phyloP scores from a whole-genome alignment of 106 monocot genomes.

The Hemerocallis citrina region DNA sequence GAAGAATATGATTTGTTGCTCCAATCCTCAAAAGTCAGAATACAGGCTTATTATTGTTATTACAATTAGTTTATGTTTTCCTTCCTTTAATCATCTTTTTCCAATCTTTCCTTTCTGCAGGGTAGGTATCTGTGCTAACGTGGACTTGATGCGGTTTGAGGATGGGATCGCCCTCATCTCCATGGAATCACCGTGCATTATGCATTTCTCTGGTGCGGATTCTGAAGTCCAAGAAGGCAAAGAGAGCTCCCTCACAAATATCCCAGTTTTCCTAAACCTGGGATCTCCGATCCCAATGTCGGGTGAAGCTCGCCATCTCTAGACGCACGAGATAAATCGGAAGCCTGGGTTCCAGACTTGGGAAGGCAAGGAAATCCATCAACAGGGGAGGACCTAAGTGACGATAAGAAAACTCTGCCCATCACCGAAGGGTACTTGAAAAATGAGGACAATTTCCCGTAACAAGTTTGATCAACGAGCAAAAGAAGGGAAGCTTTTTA shows the following conservation, averaged over 20 bases:
- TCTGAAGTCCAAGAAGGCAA: not conserved
- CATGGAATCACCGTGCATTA: constrained; percentile 68
- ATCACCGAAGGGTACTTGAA: too few species aligned
- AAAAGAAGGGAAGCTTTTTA: too few species aligned
- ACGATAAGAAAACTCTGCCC: constrained; percentile 76
- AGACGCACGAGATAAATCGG: constrained; percentile 90
- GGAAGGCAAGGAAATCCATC: constrained; percentile 57
- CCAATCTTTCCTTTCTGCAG: too few species aligned
- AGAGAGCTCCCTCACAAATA: not conserved
- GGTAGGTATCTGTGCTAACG: constrained; percentile 84
- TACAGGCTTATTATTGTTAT: too few species aligned
- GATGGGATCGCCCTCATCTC: constrained; percentile 87
- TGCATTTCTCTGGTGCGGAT: constrained; percentile 48
- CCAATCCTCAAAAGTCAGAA: too few species aligned
- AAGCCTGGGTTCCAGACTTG: constrained; percentile 51
- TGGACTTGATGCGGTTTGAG: constrained; percentile 81
- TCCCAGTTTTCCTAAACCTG: constrained; percentile 53
- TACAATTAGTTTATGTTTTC: too few species aligned
- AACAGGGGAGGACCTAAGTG: constrained; percentile 61
- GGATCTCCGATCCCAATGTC: constrained; percentile 70
- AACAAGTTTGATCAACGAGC: too few species aligned
- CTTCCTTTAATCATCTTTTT: too few species aligned
- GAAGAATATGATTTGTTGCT: too few species aligned
- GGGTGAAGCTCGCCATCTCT: constrained; percentile 69
- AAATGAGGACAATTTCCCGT: too few species aligned